These are phyloP conservation scores for Magnaporthiopsis rhizophila DNA, from an alignment of 2,329 filamentous ascomycete species.

Conservation along the genomic window DNA sequence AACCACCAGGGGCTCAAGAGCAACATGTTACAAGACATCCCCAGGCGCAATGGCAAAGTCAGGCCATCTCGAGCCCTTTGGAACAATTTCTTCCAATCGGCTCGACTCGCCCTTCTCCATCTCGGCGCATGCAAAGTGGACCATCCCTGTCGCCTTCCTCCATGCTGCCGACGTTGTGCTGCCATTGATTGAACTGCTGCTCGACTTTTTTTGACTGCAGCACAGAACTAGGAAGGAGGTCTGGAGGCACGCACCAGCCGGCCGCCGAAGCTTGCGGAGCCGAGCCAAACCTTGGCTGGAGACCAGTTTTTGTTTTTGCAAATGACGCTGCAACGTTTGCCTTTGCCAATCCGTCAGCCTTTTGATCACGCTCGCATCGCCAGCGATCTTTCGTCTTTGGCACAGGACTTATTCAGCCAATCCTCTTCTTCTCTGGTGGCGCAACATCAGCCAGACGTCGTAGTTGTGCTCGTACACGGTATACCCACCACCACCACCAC, in stretches of 20 bases:
- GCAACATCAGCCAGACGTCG: background rate
- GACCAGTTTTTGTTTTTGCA: background rate
- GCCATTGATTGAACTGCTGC: background rate
- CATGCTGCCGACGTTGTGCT: background rate
- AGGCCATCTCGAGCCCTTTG: constrained; percentile 8
- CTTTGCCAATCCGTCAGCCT: background rate
- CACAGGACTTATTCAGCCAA: background rate
- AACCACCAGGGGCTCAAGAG: constrained; percentile 7
- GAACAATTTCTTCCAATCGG: constrained; percentile 6
- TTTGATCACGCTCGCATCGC: background rate
- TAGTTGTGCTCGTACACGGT: background rate
- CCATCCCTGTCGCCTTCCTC: background rate
- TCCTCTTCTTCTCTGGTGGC: background rate
- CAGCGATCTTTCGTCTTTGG: background rate
- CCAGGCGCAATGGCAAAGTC: constrained; percentile 10
- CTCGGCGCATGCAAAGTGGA: constrained; percentile 2
- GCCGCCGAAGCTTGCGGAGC: background rate
- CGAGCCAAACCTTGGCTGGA: background rate
- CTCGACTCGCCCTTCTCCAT: constrained; percentile 1
- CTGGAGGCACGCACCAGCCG: background rate
- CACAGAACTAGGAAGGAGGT: background rate
- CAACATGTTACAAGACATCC: constrained; percentile 9
- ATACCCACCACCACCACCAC: background rate
- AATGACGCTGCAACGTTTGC: background rate
- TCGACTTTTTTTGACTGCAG: background rate